Evolutionary conservation across 352 stramenopile species (phyloP), one percentile per base, ranked within the genome.

Genomic region (Pythium graminicola): DNA sequence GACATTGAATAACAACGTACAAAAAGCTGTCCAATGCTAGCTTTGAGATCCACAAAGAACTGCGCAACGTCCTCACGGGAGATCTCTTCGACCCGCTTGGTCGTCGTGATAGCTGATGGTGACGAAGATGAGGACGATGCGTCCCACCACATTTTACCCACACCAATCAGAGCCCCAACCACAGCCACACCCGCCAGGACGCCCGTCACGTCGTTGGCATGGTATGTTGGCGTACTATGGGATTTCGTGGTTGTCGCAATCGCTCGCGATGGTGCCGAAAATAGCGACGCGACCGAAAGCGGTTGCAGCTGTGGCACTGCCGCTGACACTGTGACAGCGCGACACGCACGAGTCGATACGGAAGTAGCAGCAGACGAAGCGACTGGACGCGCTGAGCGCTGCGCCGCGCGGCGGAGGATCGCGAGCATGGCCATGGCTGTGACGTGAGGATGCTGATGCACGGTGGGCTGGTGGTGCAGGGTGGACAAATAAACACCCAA

Each of bases 61-160:
- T 69, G 57, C 26, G 60, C 71, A 36, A 91, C 61, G 17, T 91
- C 80, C 13, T 60, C 58, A 33, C 81, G 73, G 39, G 73, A 52
- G 19, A 91, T 86, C 24, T 87, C 71, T 49, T 87, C 64, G 40
- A 75, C 70, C 24, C 14, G 52, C 33, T 13, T 26, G 22, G 14
- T 52, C 33, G 29, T 29, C 11, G 9, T 13, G 28, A 33, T 6
- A 31, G 28, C 27, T 11, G 16, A 20, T 10, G 44, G 4, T 0
- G 55, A 44, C 2, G 63, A 58, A 0, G 61, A 31, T 17, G 73
- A 67, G 22, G 70, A 65, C 17, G 80, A 91, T 17, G 79, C 80
- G 54, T 89, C 76, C 78, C 78, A 91, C 76, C 80, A 90, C 76
- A 93, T 93, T 52, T 93, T 91, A 3, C 76, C 82, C 0, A 93